Evolutionary conservation across 257 asterid genomes (phyloP), one percentile per base, ranked within the genome.

Genomic region (Eustoma russellianum): DNA sequence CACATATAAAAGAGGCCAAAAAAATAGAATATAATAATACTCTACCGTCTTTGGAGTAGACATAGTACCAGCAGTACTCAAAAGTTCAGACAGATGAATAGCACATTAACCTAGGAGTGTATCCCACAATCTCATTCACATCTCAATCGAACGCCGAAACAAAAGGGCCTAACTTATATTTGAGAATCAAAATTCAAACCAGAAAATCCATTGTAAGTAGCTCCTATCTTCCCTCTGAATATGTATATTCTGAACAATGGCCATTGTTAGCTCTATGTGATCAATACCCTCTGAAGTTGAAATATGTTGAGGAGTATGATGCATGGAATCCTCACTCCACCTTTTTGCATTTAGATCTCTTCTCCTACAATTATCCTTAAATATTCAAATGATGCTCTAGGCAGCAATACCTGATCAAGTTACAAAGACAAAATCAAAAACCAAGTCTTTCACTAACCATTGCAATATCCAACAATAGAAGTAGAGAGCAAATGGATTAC

Each of bases 321-420:
- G 46, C 48, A 59, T 66, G 71, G 63, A 77, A 68, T 63, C 63
- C 74, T 70, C 59, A 44, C 59, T 57, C 73, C 43, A 9, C 5
- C 43, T 79, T 70, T 63, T 56, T 72, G 70, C 79, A 52, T 72
- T 59, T 56, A 74, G 57, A 63, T 66, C 71, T 73, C 76, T 61
- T 74, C 81, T 74, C 78, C 86, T 79, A 81, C 74, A 70, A 69
- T 78, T 81, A 73, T 77, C 82, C 66, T 64, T 75, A 34, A 63
- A 74, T 66, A 34, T 67, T 55, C 64, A 67, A 67, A 38, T 55
- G 62, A 70, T 62, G 66, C 56, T 73, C 89, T 85, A 79, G 48
- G 95, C 81, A 77, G 95, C 89, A 70, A 85, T 78, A 56, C 95
- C 95, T 85, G 93, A 59, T 66, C 53, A 72, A 52, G 60, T 56